A percentile compares a stretch with the other conserved stretches of the same genome.
These are phyloP conservation scores for Blastomyces emzantsi DNA, from an alignment of 2,329 filamentous ascomycete species.

Conservation along the genomic window DNA sequence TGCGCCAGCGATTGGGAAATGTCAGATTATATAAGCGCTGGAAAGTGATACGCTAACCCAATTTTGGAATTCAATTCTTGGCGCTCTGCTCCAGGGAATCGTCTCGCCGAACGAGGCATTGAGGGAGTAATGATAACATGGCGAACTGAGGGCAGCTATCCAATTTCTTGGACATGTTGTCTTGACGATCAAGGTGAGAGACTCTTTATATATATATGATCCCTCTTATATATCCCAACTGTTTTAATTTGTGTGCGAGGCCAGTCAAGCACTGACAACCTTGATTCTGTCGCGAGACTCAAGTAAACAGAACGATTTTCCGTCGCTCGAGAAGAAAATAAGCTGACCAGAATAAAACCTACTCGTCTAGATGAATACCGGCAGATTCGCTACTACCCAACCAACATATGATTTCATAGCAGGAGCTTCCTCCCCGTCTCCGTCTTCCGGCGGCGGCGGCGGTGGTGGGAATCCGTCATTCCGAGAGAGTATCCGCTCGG, in stretches of 20 bases:
- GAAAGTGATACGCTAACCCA: neutral
- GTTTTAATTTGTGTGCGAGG: neutral
- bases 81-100: neutral
- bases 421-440: conserved; percentile 40
- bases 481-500: conserved; percentile 30
- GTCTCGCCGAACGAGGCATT: too few species aligned
- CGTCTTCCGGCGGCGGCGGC: conserved; percentile 15
- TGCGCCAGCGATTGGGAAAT: too few species aligned
- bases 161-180: neutral
- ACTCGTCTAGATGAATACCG: conserved; percentile 27
- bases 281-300: neutral
- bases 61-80: neutral
- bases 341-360: neutral
- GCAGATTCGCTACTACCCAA: conserved; percentile 40
- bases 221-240: neutral
- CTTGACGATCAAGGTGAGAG: conserved; percentile 1
- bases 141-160: conserved; percentile 2
- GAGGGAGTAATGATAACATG: neutral
- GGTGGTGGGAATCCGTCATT: conserved; percentile 27
- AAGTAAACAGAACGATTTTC: neutral
- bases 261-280: neutral
- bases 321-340: neutral
- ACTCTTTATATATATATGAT: neutral
- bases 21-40: neutral
- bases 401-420: conserved; percentile 53